Conservation (phyloP, 805 yeast genomes). For the Wickerhamomyces pijperi region DNA sequence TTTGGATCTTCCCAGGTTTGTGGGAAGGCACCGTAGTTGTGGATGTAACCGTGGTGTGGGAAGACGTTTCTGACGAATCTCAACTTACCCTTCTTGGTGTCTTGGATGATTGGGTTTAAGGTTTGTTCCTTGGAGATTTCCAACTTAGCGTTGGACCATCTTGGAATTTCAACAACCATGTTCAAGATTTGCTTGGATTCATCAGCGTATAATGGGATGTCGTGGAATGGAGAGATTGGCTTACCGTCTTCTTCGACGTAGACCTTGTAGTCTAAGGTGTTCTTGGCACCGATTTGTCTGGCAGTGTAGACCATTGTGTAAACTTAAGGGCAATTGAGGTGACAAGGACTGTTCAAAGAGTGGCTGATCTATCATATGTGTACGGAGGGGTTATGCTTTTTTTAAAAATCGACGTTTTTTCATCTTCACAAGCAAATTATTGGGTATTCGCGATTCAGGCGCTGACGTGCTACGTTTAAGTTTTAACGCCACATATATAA, state of each 20-base stretch:
- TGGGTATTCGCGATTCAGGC: too few relatives aligned
- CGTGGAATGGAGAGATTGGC: constrained; percentile 92
- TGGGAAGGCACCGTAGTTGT: constrained; percentile 98
- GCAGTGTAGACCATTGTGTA: constrained; percentile 64
- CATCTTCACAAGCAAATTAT: neutral
- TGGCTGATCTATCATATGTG: too few relatives aligned
- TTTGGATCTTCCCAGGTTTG: constrained; percentile 46
- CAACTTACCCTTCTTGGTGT: constrained; percentile 92
- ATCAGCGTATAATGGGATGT: constrained; percentile 86
- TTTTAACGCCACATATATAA: too few relatives aligned
- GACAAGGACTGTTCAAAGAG: too few relatives aligned
- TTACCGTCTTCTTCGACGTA: constrained; percentile 89
- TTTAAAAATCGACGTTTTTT: neutral
- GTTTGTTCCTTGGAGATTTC: constrained; percentile 80
- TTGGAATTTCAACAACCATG: constrained; percentile 94
- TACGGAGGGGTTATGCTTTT: neutral
- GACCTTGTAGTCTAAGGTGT: constrained; percentile 89
- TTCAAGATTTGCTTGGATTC: constrained; percentile 79
- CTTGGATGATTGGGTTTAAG: constrained; percentile 92
- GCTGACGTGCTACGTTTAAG: too few relatives aligned
- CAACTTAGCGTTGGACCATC: constrained; percentile 97
- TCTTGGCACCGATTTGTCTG: constrained; percentile 91
- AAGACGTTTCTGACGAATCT: constrained; percentile 95
- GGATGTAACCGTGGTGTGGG: constrained; percentile 98
- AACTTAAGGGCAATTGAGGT: neutral